Base-by-base conservation (phyloP, 139 green algal genomes). In the Chlorella sorokiniana region DNA sequence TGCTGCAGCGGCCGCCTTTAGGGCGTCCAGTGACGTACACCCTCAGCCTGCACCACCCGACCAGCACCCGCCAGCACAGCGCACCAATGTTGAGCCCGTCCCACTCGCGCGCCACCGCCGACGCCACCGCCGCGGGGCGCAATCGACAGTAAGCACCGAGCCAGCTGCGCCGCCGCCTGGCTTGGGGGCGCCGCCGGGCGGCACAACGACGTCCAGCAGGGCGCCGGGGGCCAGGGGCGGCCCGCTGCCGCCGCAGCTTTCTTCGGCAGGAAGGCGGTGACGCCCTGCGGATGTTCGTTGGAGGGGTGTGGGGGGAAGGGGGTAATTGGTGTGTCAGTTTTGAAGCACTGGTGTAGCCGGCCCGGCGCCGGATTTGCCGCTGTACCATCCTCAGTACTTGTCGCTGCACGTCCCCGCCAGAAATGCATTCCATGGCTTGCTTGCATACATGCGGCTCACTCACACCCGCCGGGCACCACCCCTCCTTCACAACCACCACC, bases 1-100 rank as follows among this genome's bases (percentile, higher is more conserved):
- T n/a, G n/a, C n/a, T n/a, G n/a, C n/a, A n/a, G n/a, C n/a, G n/a
- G n/a, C n/a, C n/a, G n/a, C n/a, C n/a, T n/a, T n/a, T n/a, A n/a
- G n/a, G n/a, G n/a, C n/a, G n/a, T n/a, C n/a, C n/a, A n/a, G n/a
- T n/a, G n/a, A n/a, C n/a, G n/a, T n/a, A n/a, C n/a, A n/a, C n/a
- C n/a, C n/a, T 20, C 61, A 68, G 31, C 37, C 73, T 31, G 8
- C 35, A 38, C 59, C 41, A 40, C 65, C 11, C 61, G 59, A 7
- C 38, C 6, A 14, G 14, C n/a, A 8, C 45, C 10, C 35, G 29
- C 3, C 69, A 0, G 64, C 4, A 4, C 31, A 9, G 11, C 76
- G 44, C 67, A 81, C 83, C 86, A 16, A 98, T 91, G 18, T 86
- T 92, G 10, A 96, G 63, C 1, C 90, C 93, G 16, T 92, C 86